phyloP scores from a whole-genome alignment of 2,329 filamentous ascomycete species.

The Lojkania enalia region DNA sequence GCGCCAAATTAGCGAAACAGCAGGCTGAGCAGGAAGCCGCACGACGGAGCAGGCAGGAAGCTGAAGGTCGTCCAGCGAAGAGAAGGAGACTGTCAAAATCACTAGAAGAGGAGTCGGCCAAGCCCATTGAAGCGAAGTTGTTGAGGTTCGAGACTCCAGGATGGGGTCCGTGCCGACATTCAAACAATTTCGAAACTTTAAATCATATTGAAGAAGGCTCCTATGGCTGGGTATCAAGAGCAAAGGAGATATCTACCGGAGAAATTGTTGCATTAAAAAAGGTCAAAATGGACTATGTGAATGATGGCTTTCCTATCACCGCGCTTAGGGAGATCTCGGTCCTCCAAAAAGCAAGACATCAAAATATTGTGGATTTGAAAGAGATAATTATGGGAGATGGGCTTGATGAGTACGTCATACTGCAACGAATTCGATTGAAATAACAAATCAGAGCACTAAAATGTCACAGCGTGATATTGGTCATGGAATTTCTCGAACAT shows the following conservation, averaged over 20 bases:
- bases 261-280: slow-evolving; percentile 90
- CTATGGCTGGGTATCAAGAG: slow-evolving; percentile 91
- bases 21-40: slow-evolving; percentile 63
- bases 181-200: slow-evolving; percentile 86
- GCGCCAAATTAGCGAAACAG: slow-evolving; percentile 79
- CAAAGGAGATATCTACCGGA: slow-evolving; percentile 71
- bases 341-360: slow-evolving; percentile 75
- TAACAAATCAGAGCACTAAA: slow-evolving; percentile 3
- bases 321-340: slow-evolving; percentile 93
- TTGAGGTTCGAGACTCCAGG: slow-evolving; percentile 70
- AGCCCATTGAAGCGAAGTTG: slow-evolving; percentile 56
- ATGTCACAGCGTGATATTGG: slow-evolving; percentile 75
- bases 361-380: slow-evolving; percentile 77
- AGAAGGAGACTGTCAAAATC: slow-evolving; percentile 63
- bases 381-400: slow-evolving; percentile 81
- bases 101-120: slow-evolving; percentile 20
- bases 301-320: slow-evolving; percentile 88
- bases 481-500: slow-evolving; percentile 97
- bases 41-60: slow-evolving; percentile 31
- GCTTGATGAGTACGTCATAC: slow-evolving; percentile 58
- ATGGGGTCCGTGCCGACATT: slow-evolving; percentile 74
- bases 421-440: slow-evolving; percentile 16
- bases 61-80: slow-evolving; percentile 56
- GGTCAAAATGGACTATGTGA: slow-evolving; percentile 76
- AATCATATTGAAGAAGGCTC: slow-evolving; percentile 98